A percentile compares a stretch with the other conserved stretches of the same genome.
phyloP scores from a whole-genome alignment of 164 flowering plant genomes.

The Houttuynia cordata region DNA sequence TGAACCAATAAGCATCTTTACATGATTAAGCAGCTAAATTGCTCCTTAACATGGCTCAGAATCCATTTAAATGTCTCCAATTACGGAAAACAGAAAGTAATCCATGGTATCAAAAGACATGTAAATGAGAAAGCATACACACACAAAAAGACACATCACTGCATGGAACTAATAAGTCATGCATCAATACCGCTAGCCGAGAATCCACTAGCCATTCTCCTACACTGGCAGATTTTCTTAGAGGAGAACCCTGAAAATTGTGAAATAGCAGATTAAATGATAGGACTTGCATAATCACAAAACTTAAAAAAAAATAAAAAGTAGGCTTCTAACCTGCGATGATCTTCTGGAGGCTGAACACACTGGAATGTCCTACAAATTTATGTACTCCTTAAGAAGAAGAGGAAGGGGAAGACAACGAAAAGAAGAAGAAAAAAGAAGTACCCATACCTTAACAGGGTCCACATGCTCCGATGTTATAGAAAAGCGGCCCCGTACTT shows the following conservation, averaged over 20 bases:
- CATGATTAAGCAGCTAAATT: not conserved
- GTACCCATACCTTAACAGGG: conserved; percentile 59
- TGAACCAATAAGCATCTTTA: not conserved
- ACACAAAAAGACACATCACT: too few species aligned
- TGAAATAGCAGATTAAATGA: conserved; percentile 7
- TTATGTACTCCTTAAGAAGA: conserved; percentile 24
- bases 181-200: conserved; percentile 44
- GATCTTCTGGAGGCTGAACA: conserved; percentile 53
- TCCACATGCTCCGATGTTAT: conserved; percentile 95
- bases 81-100: not conserved
- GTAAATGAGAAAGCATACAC: not conserved
- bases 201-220: conserved; percentile 81
- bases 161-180: too few species aligned
- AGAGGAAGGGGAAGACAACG: conserved; percentile 2
- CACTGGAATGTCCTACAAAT: conserved; percentile 60
- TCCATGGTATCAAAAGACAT: not conserved
- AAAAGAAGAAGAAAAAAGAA: conserved; percentile 1
- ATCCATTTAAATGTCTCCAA: not conserved
- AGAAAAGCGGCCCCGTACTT: conserved; percentile 93
- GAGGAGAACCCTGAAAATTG: conserved; percentile 59
- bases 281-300: not conserved
- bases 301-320: not conserved
- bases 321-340: conserved; percentile 41
- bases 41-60: not conserved
- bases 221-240: conserved; percentile 95